Evolutionary conservation across 176 grass and related monocot species (phyloP).

Genomic region (Oryza longistaminata): DNA sequence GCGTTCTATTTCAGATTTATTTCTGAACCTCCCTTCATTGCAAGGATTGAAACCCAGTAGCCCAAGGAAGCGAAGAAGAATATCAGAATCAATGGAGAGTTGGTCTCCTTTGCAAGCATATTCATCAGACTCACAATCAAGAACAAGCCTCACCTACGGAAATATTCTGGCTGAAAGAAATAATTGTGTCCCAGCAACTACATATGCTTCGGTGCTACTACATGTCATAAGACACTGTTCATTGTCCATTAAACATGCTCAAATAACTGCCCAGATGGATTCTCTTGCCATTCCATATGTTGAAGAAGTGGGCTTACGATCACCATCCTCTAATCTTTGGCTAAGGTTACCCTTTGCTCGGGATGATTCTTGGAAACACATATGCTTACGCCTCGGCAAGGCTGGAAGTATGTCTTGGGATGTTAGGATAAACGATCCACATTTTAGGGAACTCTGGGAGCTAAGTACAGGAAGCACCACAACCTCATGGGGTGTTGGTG

Average conservation of each 20-base stretch:
- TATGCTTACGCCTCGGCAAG: constrained; percentile 91
- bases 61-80: constrained; percentile 62
- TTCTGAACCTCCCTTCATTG: constrained; percentile 60
- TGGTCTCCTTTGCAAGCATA: constrained; percentile 45
- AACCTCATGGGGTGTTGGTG: constrained; percentile 75
- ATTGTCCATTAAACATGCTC: constrained; percentile 92
- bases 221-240: constrained; percentile 86
- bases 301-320: constrained; percentile 79
- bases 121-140: constrained; percentile 48
- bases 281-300: constrained; percentile 84
- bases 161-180: constrained; percentile 69
- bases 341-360: constrained; percentile 77
- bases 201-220: constrained; percentile 78
- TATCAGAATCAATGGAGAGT: constrained; percentile 44
- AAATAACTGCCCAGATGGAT: constrained; percentile 96
- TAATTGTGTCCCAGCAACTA: constrained; percentile 64
- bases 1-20: constrained; percentile 64
- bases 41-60: constrained; percentile 48
- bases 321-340: constrained; percentile 87
- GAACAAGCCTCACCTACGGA: constrained; percentile 48
- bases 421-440: constrained; percentile 86
- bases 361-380: constrained; percentile 96
- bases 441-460: constrained; percentile 92
- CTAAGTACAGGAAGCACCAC: constrained; percentile 68
- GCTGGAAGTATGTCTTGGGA: constrained; percentile 99